Conservation (phyloP, 495 filamentous ascomycete species). For the Pseudotulostoma volvatum region DNA sequence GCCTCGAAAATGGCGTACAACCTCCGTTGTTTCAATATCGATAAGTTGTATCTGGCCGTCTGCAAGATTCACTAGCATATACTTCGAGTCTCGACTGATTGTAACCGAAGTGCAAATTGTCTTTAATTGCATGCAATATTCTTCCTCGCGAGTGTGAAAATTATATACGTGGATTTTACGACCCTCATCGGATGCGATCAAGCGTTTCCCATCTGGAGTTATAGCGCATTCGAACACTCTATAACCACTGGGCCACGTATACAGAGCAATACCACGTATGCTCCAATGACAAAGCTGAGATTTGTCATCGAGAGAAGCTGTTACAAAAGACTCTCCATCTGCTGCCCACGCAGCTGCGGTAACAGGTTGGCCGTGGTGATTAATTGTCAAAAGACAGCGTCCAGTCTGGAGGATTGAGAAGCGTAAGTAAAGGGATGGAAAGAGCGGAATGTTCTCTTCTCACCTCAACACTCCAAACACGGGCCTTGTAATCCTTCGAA, state of each 20-base stretch:
- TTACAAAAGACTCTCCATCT: constrained; percentile 63
- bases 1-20: constrained; percentile 56
- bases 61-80: constrained; percentile 67
- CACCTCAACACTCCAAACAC: constrained; percentile 67
- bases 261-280: constrained; percentile 28
- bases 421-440: constrained; percentile 7
- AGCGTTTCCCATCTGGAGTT: constrained; percentile 57
- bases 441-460: constrained; percentile 9
- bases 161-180: constrained; percentile 68
- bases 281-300: constrained; percentile 53
- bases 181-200: constrained; percentile 62
- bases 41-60: constrained; percentile 61
- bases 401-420: constrained; percentile 42
- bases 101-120: constrained; percentile 57
- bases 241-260: constrained; percentile 50
- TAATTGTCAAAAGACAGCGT: constrained; percentile 41
- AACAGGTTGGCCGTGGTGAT: constrained; percentile 61
- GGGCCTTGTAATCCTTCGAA: constrained; percentile 53
- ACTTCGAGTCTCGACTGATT: constrained; percentile 61
- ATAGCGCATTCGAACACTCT: constrained; percentile 73
- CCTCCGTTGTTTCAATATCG: constrained; percentile 54
- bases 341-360: constrained; percentile 75
- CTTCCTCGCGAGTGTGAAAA: constrained; percentile 51
- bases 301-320: constrained; percentile 55
- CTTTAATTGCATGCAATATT: constrained; percentile 52